These are phyloP conservation scores for Phylloporus arenicola DNA, from an alignment of 768 basidiomycete species.

Conservation along the genomic window DNA sequence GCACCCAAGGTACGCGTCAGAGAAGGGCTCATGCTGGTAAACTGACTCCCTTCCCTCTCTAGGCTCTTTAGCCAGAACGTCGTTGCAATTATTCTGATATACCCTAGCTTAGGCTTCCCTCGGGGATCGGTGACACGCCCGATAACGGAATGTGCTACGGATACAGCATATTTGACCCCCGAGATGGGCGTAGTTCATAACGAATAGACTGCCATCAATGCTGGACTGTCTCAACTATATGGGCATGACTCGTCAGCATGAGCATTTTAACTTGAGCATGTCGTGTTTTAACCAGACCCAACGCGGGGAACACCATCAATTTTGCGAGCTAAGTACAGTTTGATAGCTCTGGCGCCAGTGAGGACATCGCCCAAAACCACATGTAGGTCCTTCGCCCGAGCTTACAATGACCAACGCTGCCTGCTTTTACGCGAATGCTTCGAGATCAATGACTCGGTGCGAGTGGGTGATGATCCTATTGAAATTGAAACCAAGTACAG, in stretches of 20 bases:
- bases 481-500: no score
- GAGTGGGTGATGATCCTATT: no score
- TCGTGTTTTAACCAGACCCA: neutral
- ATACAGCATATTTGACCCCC: no score
- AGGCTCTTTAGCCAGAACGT: slow-evolving; percentile 15
- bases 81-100: neutral
- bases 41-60: neutral
- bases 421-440: no score
- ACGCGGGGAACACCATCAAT: neutral
- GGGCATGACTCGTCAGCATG: neutral
- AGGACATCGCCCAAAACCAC: no score
- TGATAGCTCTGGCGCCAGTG: no score
- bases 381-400: no score
- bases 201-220: neutral
- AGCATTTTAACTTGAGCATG: neutral
- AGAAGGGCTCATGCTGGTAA: neutral
- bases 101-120: neutral
- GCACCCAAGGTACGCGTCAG: slow-evolving; percentile 69
- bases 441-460: no score
- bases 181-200: no score
- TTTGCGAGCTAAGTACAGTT: neutral
- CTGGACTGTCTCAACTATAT: neutral
- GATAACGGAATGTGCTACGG: no score
- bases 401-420: no score
- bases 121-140: no score